Conservation (phyloP, 2,329 filamentous ascomycete species). For the Stenocarpella maydis region DNA sequence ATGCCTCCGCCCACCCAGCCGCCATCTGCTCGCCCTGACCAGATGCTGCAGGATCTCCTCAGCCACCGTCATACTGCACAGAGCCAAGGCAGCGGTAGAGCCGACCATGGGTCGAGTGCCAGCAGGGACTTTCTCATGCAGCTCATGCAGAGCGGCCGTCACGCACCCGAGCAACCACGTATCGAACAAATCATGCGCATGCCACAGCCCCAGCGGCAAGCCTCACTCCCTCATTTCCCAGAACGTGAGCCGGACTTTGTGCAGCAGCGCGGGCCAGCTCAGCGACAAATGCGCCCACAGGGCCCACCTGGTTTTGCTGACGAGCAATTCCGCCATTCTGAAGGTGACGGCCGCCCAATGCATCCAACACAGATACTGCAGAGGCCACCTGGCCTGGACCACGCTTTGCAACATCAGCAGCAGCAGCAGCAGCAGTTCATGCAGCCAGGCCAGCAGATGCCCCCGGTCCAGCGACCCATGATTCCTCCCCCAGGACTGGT, state of each 20-base stretch:
- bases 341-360: conserved; percentile 56
- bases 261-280: conserved; percentile 48
- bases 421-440: conserved; percentile 43
- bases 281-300: conserved; percentile 54
- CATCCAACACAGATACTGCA: conserved; percentile 72
- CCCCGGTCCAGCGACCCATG: conserved; percentile 55
- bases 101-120: conserved; percentile 51
- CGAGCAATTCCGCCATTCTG: conserved; percentile 58
- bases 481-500: conserved; percentile 65
- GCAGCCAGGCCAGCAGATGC: conserved; percentile 56
- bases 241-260: conserved; percentile 60
- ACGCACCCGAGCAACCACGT: conserved; percentile 57
- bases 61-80: conserved; percentile 65
- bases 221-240: conserved; percentile 54
- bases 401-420: conserved; percentile 60
- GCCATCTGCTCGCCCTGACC: conserved; percentile 60
- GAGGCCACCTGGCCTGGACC: conserved; percentile 67
- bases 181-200: conserved; percentile 63
- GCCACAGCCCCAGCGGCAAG: conserved; percentile 60
- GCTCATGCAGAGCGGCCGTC: conserved; percentile 72
- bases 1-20: conserved; percentile 54
- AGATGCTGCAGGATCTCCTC: conserved; percentile 68
- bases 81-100: conserved; percentile 57
- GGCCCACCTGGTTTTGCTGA: conserved; percentile 63
- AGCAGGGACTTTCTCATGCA: conserved; percentile 85